Percentiles rank a stretch among this genome's conserved stretches.
phyloP scores from a whole-genome alignment of 2,329 filamentous ascomycete genomes.

The Metarhizium sp. region DNA sequence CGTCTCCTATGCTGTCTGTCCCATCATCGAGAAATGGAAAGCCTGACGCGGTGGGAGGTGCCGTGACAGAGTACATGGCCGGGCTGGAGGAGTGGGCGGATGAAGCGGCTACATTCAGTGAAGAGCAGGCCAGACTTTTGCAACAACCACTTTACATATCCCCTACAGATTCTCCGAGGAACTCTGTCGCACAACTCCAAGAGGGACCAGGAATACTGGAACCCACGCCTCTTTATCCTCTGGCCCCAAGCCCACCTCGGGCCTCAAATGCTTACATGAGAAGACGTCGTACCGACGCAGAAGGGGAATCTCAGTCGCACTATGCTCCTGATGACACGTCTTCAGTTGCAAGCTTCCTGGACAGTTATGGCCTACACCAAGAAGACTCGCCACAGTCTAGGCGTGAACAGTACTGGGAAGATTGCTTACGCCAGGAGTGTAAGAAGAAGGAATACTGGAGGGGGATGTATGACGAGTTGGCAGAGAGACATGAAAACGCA shows the following conservation, averaged over 20 bases:
- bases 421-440: neutral
- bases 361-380: neutral
- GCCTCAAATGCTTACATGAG: neutral
- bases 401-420: neutral
- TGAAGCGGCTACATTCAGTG: neutral
- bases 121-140: neutral
- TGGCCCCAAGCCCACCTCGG: neutral
- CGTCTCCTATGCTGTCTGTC: neutral
- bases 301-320: neutral
- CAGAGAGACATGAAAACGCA: neutral
- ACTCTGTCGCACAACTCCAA: neutral
- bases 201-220: neutral
- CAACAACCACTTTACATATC: neutral
- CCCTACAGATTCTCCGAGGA: neutral
- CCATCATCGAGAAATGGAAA: neutral
- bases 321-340: neutral
- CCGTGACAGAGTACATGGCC: neutral
- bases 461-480: neutral
- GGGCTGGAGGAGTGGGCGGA: neutral
- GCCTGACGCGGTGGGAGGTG: neutral
- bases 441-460: neutral
- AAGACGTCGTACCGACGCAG: neutral
- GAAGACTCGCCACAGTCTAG: neutral
- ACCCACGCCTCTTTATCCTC: neutral
- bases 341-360: neutral